phyloP scores from a whole-genome alignment of 2,329 filamentous ascomycete species.

The Chaetomium olivaceum region DNA sequence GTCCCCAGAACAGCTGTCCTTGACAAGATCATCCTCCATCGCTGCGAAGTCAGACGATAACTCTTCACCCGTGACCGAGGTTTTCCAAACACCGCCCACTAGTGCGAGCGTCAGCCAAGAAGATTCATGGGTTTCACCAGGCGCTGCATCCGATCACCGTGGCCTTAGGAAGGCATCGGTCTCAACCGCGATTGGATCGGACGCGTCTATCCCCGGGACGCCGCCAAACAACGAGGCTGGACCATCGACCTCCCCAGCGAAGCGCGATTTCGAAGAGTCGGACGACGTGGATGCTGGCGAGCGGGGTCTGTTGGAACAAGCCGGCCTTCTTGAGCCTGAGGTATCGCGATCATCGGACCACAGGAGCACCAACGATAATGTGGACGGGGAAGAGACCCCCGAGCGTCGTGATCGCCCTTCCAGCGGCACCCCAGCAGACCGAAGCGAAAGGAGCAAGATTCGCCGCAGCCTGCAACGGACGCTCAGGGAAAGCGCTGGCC shows the following conservation, averaged over 20 bases:
- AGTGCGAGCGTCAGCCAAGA: conserved; percentile 45
- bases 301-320: conserved; percentile 65
- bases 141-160: conserved; percentile 39
- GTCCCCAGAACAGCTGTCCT: conserved; percentile 38
- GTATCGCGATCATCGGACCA: conserved; percentile 43
- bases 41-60: conserved; percentile 39
- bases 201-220: conserved; percentile 37
- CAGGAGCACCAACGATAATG: conserved; percentile 43
- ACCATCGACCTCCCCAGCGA: conserved; percentile 38
- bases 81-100: conserved; percentile 52
- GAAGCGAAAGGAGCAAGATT: conserved; percentile 65
- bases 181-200: conserved; percentile 46
- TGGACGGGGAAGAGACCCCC: conserved; percentile 45
- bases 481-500: conserved; percentile 74
- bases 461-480: conserved; percentile 88
- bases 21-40: conserved; percentile 39
- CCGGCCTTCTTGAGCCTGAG: conserved; percentile 60
- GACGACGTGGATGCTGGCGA: conserved; percentile 65
- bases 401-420: conserved; percentile 38
- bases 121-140: conserved; percentile 47
- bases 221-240: conserved; percentile 38
- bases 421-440: conserved; percentile 41
- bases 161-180: conserved; percentile 45
- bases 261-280: conserved; percentile 36
- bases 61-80: conserved; percentile 44